Percentiles rank a stretch among this genome's conserved stretches.
These are phyloP conservation scores for Arachnopeziza araneosa DNA, from an alignment of 2,329 filamentous ascomycete species.

Conservation along the genomic window DNA sequence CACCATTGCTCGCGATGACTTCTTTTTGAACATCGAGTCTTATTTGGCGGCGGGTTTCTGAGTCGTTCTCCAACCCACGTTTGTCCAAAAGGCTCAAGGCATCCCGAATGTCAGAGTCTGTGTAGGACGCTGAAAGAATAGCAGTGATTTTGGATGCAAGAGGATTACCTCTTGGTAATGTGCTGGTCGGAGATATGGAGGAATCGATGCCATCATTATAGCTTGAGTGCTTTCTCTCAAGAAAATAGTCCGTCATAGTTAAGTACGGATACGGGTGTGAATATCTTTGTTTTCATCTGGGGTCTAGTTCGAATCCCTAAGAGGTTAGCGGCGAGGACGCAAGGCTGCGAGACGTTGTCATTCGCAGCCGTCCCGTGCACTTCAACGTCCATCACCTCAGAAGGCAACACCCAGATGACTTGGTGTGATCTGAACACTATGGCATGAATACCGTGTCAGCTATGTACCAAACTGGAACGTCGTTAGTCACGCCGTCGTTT, in stretches of 20 bases:
- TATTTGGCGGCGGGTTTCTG: slow-evolving; percentile 72
- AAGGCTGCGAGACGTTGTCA: not conserved
- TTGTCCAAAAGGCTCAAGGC: slow-evolving; percentile 73
- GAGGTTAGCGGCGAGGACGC: no score
- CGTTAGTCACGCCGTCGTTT: not conserved
- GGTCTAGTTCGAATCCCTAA: no score
- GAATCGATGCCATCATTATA: slow-evolving; percentile 19
- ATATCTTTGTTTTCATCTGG: not conserved
- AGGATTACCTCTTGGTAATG: slow-evolving; percentile 44
- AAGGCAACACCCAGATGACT: slow-evolving; percentile 17
- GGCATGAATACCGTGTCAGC: slow-evolving; percentile 7
- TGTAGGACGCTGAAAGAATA: slow-evolving; percentile 86
- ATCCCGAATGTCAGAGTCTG: slow-evolving; percentile 86
- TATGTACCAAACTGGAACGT: not conserved
- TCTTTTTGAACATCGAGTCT: slow-evolving; percentile 84
- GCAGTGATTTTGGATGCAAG: slow-evolving; percentile 76
- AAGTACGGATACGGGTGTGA: not conserved
- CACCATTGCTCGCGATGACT: slow-evolving; percentile 86
- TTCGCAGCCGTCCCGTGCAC: not conserved
- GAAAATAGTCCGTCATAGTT: slow-evolving; percentile 25
- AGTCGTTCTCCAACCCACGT: slow-evolving; percentile 64
- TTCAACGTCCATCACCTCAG: slow-evolving; percentile 3
- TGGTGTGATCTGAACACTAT: slow-evolving; percentile 15
- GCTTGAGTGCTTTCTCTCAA: slow-evolving; percentile 20
- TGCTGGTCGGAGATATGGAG: slow-evolving; percentile 20